Evolutionary conservation across 805 yeast genomes (phyloP).

Genomic region (Candida andamanensis): DNA sequence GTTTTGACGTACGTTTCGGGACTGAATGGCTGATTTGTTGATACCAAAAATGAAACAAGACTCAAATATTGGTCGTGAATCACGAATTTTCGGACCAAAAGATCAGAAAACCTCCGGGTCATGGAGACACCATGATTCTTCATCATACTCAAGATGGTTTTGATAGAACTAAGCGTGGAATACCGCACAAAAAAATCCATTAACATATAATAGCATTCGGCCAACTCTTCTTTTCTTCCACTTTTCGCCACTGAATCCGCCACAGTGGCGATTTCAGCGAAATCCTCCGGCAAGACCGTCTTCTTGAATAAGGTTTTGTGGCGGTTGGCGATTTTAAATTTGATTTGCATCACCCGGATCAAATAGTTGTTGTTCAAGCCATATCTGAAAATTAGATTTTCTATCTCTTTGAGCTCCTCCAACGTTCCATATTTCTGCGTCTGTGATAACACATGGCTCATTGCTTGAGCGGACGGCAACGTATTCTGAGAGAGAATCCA

Average conservation of each 20-base stretch:
- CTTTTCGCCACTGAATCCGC: too few species aligned
- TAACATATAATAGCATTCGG: slow-evolving; percentile 23
- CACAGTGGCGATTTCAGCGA: slow-evolving; percentile 14
- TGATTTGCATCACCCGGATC: slow-evolving; percentile 19
- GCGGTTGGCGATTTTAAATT: slow-evolving; percentile 21
- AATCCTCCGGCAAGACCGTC: slow-evolving; percentile 19
- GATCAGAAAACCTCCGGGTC: slow-evolving; percentile 16
- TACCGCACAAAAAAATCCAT: slow-evolving; percentile 25
- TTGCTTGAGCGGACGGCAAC: slow-evolving; percentile 21
- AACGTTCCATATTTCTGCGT: slow-evolving; percentile 24
- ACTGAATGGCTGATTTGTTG: too few species aligned
- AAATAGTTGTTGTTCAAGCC: slow-evolving; percentile 19
- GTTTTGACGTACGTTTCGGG: slow-evolving; percentile 1
- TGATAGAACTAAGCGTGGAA: slow-evolving; percentile 23
- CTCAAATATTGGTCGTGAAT: slow-evolving; percentile 24
- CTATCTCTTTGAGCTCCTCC: slow-evolving; percentile 20
- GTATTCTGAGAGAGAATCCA: slow-evolving; percentile 23
- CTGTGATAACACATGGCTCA: slow-evolving; percentile 24
- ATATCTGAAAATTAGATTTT: slow-evolving; percentile 15
- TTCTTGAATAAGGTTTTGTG: slow-evolving; percentile 23
- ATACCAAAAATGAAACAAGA: slow-evolving; percentile 21
- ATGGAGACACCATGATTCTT: slow-evolving; percentile 18
- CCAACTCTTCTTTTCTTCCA: slow-evolving; percentile 3
- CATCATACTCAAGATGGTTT: slow-evolving; percentile 22
- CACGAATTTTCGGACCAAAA: slow-evolving; percentile 23